Evolutionary conservation across 495 filamentous ascomycete species (phyloP), one percentile per base, ranked within the genome.

Genomic region (Durotheca rogersii): DNA sequence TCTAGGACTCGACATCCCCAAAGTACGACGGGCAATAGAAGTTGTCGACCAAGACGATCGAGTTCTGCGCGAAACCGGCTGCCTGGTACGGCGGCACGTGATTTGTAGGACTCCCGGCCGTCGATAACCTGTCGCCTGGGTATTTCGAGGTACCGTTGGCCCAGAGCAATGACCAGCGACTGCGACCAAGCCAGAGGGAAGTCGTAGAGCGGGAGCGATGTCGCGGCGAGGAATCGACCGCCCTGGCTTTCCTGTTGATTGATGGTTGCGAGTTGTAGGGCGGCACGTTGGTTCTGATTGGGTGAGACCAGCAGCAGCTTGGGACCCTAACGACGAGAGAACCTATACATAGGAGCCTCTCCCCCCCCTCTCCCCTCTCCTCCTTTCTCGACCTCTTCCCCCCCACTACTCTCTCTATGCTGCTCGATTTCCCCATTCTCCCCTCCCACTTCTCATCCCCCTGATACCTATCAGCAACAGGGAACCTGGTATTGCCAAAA

Each of bases 71-170:
- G 38, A 30, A 47, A 47, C 18, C 39, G 39, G 55, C 44, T 58
- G 55, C 55, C 55, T 58, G 53, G 42, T 58, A 52, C 14, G 9
- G 48, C 17, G 3, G 14, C 54, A 58, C 54, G 54, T 58, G 49
- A 53, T 45, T 7, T 46, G 45, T 58, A 58, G 45, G 49, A 58
- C 55, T 49, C 36, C 33, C 17, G 40, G 19, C 15, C 23, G 23
- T 27, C 23, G 23, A 27, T 27, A 9, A n/a, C n/a, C n/a, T n/a
- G n/a, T n/a, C n/a, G n/a, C n/a, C n/a, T n/a, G n/a, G n/a, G n/a
- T n/a, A n/a, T n/a, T 27, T 27, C 9, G 23, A 27, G 23, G 23
- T 27, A 27, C 9, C 4, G 4, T 27, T 4, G 9, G 4, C 4
- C 23, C 23, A 9, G 9, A 27, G 23, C 4, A 27, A 4, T 27